A percentile compares a stretch with the other conserved stretches of the same genome.
Conservation (phyloP, 805 yeast species). For the Metschnikowia peoriensis region DNA sequence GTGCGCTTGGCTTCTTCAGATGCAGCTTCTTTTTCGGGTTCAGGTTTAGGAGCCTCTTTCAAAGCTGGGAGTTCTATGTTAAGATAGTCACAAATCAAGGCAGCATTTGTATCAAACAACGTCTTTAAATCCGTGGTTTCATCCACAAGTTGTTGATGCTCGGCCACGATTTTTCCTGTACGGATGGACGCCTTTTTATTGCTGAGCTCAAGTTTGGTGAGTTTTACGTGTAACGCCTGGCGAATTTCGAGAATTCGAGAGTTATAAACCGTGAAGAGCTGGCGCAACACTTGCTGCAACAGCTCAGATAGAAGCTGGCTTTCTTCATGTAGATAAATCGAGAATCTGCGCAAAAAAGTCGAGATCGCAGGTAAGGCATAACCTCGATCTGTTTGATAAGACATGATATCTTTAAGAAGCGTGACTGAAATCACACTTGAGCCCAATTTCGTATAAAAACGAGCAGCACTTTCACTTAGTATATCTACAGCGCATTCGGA, state of each 20-base stretch:
- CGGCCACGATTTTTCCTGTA: constrained; percentile 59
- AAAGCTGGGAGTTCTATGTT: constrained; percentile 13
- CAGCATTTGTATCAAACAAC: constrained; percentile 5
- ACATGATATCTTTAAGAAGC: constrained; percentile 30
- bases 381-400: constrained; percentile 28
- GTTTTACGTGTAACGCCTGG: constrained; percentile 32
- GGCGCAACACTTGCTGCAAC: constrained; percentile 25
- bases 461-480: constrained; percentile 10
- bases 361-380: constrained; percentile 39
- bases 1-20: constrained; percentile 2
- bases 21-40: constrained; percentile 18
- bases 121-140: constrained; percentile 4
- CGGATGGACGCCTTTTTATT: constrained; percentile 59
- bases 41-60: constrained; percentile 23
- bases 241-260: constrained; percentile 38
- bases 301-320: background rate
- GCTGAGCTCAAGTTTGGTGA: constrained; percentile 33
- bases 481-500: constrained; percentile 14
- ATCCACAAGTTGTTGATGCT: constrained; percentile 19
- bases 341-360: constrained; percentile 34
- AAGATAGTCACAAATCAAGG: constrained; percentile 10
- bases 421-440: constrained; percentile 19
- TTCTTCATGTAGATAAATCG: background rate
- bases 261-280: constrained; percentile 29
- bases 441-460: constrained; percentile 4